Base-by-base conservation (phyloP, 495 filamentous ascomycete genomes). In the Rusavskia elegans region DNA sequence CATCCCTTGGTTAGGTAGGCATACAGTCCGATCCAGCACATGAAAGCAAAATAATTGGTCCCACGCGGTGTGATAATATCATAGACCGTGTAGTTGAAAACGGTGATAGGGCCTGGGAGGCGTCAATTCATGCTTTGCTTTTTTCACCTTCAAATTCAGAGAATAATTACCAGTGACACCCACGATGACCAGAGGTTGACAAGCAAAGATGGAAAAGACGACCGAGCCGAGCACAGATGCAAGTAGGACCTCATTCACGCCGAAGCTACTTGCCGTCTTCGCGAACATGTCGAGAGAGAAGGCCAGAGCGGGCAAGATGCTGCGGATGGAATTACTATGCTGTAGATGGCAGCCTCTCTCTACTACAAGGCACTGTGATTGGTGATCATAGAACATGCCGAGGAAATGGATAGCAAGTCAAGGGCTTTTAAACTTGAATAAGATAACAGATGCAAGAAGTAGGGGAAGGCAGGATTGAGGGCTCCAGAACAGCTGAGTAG, bases 81-180 rank as follows among this genome's bases (percentile, higher is more conserved):
- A 65, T 85, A 89, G 6, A 89, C 84, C 1, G 86, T 92, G 55
- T 88, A 89, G 59, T 88, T 90, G 57, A 90, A 90, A 19, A 90
- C 84, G 16, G 85, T 87, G 54, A 90, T 90, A 14, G 85, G 85
- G 36, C 85, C 77, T 75, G 57, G 10, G 16, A 41, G 42, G 42
- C 23, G 32, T 35, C 32, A 35, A 35, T 35, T 2, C 32, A 35
- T 35, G 32, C 10, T 11, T 3, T 35, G 10, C 13, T 35, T 10
- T 11, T 35, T 35, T n/a, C n/a, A n/a, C 32, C 32, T 10, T 35
- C 5, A 11, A 27, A 27, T 6, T 27, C 32, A 3, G 32, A 35
- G 2, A 11, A 7, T 1, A n/a, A 5, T 54, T 57, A 80, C 78
- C 86, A 41, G 86, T 89, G n/a, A 94, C 85, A 37, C 88, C 88